Percentiles rank a stretch among this genome's conserved stretches.
Conservation (phyloP, 352 stramenopile genomes). For the Pythium rishiriense region DNA sequence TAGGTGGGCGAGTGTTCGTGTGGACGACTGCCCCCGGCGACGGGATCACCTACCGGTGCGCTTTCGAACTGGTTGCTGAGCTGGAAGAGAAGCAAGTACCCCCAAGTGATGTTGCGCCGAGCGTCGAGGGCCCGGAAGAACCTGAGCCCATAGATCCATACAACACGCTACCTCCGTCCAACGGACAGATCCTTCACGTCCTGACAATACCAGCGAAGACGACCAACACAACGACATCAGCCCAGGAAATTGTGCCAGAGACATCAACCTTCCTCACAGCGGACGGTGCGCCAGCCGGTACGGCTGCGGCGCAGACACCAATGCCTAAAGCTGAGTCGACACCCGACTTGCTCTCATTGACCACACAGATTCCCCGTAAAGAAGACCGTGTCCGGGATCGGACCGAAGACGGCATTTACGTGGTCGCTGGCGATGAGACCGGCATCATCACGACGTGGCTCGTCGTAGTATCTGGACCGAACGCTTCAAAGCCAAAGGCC, state of each 20-base stretch:
- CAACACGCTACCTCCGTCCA: neutral
- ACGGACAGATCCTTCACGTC: constrained; percentile 15
- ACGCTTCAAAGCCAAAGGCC: neutral
- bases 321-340: neutral
- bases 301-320: neutral
- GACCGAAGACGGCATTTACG: constrained; percentile 8
- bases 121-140: neutral
- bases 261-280: constrained; percentile 23
- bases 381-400: neutral
- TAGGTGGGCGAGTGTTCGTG: constrained; percentile 42
- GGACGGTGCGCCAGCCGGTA: constrained; percentile 9
- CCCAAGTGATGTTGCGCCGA: neutral
- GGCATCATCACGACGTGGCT: constrained; percentile 20
- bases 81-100: too few relatives aligned
- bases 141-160: neutral
- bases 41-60: constrained; percentile 1
- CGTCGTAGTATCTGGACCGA: too few relatives aligned
- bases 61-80: neutral
- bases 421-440: constrained; percentile 19
- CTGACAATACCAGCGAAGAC: constrained; percentile 1
- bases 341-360: neutral
- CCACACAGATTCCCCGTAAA: neutral
- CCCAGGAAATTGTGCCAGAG: neutral
- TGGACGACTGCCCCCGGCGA: constrained; percentile 33
- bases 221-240: neutral